Conservation (phyloP, 2,329 filamentous ascomycete genomes). For the Clathrospora elynae region DNA sequence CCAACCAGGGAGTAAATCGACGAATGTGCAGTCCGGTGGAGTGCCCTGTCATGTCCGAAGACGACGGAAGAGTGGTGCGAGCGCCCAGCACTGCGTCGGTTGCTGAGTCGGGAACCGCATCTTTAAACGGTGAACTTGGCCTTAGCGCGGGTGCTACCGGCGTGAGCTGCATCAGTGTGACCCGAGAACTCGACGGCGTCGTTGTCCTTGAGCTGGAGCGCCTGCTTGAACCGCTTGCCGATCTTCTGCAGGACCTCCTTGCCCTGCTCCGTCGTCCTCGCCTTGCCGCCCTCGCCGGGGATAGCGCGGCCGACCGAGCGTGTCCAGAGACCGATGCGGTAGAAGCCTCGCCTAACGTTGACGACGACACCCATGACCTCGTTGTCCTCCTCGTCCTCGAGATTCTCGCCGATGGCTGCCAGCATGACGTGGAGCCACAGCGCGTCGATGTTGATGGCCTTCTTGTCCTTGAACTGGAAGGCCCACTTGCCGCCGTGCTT, state of each 20-base stretch:
- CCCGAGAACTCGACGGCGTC: constrained; percentile 94
- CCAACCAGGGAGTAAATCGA: constrained; percentile 31
- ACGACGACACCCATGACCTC: constrained; percentile 99
- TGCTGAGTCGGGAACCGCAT: constrained; percentile 1
- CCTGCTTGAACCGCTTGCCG: constrained; percentile 89
- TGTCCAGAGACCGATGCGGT: constrained; percentile 96
- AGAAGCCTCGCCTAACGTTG: constrained; percentile 98
- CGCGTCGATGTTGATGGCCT: constrained; percentile 86
- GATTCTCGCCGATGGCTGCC: constrained; percentile 93
- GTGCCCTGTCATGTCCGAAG: constrained; percentile 15
- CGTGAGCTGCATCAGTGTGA: constrained; percentile 90
- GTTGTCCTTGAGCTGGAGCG: constrained; percentile 75
- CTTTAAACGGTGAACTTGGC: constrained; percentile 83
- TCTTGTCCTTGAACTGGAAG: constrained; percentile 97
- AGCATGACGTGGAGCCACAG: constrained; percentile 98
- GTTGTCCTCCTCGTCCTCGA: constrained; percentile 91
- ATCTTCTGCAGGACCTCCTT: constrained; percentile 83
- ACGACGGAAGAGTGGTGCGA: constrained; percentile 9
- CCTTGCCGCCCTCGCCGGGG: constrained; percentile 76
- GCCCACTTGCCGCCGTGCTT: constrained; percentile 99
- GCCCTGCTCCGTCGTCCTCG: constrained; percentile 78
- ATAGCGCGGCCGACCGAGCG: constrained; percentile 87
- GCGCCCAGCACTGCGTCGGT: constrained; percentile 5
- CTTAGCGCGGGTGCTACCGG: constrained; percentile 92
- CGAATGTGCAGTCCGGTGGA: constrained; percentile 20